Percentiles rank a stretch among this genome's conserved stretches.
Evolutionary conservation across 23 red algal genomes (phyloP).

Genomic region (Gracilaria gracilis): DNA sequence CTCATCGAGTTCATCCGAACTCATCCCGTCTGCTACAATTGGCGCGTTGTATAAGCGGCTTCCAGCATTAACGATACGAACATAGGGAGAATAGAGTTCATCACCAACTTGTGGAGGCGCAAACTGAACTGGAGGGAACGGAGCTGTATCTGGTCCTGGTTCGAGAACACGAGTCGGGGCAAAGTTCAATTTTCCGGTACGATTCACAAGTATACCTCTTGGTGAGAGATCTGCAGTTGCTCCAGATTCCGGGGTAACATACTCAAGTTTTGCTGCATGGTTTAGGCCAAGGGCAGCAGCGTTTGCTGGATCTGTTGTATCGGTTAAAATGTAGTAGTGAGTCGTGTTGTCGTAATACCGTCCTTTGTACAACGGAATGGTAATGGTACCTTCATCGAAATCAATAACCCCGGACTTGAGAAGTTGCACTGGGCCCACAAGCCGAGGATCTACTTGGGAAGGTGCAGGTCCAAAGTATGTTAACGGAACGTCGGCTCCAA

Average conservation of each 20-base stretch:
- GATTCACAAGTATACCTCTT: background rate
- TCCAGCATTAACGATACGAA: slow-evolving; percentile 29
- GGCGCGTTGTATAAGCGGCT: slow-evolving; percentile 58
- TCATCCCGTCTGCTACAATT: slow-evolving; percentile 29
- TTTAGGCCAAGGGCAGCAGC: slow-evolving; percentile 52
- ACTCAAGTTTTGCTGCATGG: slow-evolving; percentile 42
- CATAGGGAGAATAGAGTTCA: slow-evolving; percentile 29
- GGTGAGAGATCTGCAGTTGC: slow-evolving; percentile 17
- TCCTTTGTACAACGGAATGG: slow-evolving; percentile 43
- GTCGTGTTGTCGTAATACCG: slow-evolving; percentile 37
- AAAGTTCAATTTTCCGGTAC: slow-evolving; percentile 48
- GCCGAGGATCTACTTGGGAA: slow-evolving; percentile 34
- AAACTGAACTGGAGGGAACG: slow-evolving; percentile 18
- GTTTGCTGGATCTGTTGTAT: slow-evolving; percentile 43
- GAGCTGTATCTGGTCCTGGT: slow-evolving; percentile 17
- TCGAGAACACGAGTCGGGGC: background rate
- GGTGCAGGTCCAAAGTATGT: slow-evolving; percentile 52
- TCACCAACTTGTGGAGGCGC: slow-evolving; percentile 32
- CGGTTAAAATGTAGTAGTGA: slow-evolving; percentile 47
- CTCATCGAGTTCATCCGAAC: slow-evolving; percentile 10
- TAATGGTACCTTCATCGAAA: slow-evolving; percentile 51
- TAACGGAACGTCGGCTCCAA: slow-evolving; percentile 57
- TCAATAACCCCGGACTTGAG: slow-evolving; percentile 52
- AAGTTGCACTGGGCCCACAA: slow-evolving; percentile 51
- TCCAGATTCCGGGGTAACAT: slow-evolving; percentile 16